phyloP scores from a whole-genome alignment of 306 rosid genomes.

The Betula pendula region DNA sequence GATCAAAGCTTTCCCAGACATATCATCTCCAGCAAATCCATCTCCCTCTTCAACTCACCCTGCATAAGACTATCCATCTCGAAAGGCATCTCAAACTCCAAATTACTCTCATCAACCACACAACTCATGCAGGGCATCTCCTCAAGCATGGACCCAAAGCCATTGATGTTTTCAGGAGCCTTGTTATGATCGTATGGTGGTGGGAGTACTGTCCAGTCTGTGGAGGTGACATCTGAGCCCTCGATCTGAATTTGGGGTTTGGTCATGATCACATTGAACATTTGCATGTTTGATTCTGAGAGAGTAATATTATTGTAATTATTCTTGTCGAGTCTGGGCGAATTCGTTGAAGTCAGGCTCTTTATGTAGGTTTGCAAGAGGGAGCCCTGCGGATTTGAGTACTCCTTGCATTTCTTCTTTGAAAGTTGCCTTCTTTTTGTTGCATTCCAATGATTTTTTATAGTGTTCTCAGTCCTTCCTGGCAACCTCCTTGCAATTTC shows the following conservation, averaged over 20 bases:
- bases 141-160: constrained; percentile 15
- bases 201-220: background rate
- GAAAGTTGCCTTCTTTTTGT: constrained; percentile 54
- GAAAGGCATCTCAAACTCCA: constrained; percentile 28
- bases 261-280: background rate
- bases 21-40: constrained; percentile 43
- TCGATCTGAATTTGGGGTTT: background rate
- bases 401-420: constrained; percentile 34
- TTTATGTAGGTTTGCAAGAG: constrained; percentile 56
- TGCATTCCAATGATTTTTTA: constrained; percentile 83
- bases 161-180: constrained; percentile 7
- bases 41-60: constrained; percentile 30
- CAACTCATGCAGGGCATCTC: constrained; percentile 6
- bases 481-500: constrained; percentile 65
- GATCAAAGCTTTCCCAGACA: constrained; percentile 21
- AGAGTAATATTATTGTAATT: background rate
- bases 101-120: background rate
- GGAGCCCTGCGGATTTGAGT: background rate
- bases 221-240: background rate
- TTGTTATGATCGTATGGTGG: background rate
- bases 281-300: background rate
- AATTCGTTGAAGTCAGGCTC: constrained; percentile 15
- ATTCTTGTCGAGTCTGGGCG: background rate
- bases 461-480: constrained; percentile 64
- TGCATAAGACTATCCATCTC: constrained; percentile 29